A percentile compares a stretch with the other conserved stretches of the same genome.
phyloP scores from a whole-genome alignment of 768 basidiomycete genomes.

The Cystobasidium ongulense region DNA sequence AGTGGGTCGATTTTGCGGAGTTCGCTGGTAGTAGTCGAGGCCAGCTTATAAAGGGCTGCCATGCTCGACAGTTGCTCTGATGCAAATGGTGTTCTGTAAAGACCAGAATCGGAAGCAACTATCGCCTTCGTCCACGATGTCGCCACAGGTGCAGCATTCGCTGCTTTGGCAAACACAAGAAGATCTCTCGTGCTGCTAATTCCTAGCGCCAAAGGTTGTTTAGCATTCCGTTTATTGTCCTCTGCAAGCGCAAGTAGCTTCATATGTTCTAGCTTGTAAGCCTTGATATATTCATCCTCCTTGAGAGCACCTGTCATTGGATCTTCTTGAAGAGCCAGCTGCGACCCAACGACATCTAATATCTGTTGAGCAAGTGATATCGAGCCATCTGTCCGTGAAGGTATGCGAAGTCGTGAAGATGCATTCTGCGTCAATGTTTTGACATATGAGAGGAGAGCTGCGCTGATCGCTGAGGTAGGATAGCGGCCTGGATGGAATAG shows the following conservation, averaged over 20 bases:
- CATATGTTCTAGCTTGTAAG: slow-evolving; percentile 25
- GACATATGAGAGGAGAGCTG: neutral
- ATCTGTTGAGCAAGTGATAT: slow-evolving; percentile 6
- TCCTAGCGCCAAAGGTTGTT: neutral
- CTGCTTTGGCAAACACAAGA: neutral
- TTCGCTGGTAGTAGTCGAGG: neutral
- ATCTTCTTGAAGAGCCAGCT: neutral
- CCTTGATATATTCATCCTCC: neutral
- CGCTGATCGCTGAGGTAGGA: neutral
- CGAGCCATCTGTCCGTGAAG: neutral
- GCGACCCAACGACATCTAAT: neutral
- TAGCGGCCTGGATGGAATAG: slow-evolving; percentile 20
- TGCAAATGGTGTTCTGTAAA: neutral
- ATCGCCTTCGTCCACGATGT: neutral
- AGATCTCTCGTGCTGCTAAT: neutral
- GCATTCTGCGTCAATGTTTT: neutral
- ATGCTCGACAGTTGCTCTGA: neutral
- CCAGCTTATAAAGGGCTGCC: neutral
- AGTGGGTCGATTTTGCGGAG: neutral
- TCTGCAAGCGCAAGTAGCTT: slow-evolving; percentile 8
- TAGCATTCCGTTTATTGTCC: neutral
- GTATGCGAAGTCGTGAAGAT: neutral
- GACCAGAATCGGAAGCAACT: neutral
- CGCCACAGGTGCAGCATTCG: neutral
- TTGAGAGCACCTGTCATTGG: slow-evolving; percentile 2